Base-by-base conservation (phyloP, 768 basidiomycete species). In the Paxillus involutus region DNA sequence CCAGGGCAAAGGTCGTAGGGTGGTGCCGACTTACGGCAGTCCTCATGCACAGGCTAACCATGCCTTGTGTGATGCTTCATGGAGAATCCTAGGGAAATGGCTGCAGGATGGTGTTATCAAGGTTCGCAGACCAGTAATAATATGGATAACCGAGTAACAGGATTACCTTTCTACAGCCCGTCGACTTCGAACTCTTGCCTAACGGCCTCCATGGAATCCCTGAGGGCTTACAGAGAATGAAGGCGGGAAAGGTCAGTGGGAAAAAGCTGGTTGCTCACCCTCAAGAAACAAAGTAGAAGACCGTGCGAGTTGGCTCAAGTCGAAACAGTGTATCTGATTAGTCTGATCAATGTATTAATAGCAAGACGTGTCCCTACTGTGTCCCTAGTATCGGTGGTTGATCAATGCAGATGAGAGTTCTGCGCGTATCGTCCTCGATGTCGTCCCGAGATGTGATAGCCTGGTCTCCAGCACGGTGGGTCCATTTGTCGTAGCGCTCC, bases 211-310 rank as follows among this genome's bases (percentile, higher is more conserved):
- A 60, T 8, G 78, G 72, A 9, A 68, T 80, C 9, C 39, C 52
- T 0, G 67, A 49, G 10, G 78, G 74, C 2, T 58, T 81, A 29
- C 64, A 73, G 43, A 63, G 62, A 55, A 41, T 80, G 60, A 65
- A 63, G 61, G 55, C 56, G 3, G 68, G 73, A 9, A 51, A 74
- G 50, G 67, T 79, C 30, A 78, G 76, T n/a, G 79, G 73, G 5
- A 61, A 55, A 14, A 81, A 81, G 60, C 59, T 81, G 17, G 69
- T 81, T 9, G 74, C 55, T 1, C 72, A 64, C 49, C 78, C 77
- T 16, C 71, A 72, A 52, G 74, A 78, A 37, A 73, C 71, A 7
- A 55, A 40, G 48, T 69, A 47, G 56, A 56, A 21, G 6, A 11
- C 6, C 37, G 17, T 21, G 30, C 21, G 29, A 46, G 33, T 29